Evolutionary conservation across 2,329 filamentous ascomycete species (phyloP).

Genomic region (Venturia pyrina): DNA sequence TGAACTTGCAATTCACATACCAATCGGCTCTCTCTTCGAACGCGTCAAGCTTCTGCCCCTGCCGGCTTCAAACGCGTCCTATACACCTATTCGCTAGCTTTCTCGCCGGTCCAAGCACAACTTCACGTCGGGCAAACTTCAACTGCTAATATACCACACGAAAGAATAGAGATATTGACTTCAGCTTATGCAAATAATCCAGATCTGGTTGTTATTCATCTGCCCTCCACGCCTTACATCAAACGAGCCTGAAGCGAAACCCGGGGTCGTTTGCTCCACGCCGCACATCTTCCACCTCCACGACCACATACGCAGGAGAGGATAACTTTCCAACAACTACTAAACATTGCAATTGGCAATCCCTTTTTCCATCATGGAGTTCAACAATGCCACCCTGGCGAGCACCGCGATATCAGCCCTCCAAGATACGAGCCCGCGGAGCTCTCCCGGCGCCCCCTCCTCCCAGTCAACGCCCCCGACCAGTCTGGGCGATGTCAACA

Average conservation of each 20-base stretch:
- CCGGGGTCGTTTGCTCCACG: slow-evolving; percentile 1
- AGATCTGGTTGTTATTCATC: neutral
- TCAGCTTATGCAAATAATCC: neutral
- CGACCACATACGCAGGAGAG: neutral
- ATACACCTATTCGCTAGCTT: neutral
- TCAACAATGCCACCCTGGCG: neutral
- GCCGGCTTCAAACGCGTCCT: neutral
- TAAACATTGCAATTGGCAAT: neutral
- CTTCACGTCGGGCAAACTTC: neutral
- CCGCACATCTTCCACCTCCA: neutral
- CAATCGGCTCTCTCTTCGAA: neutral
- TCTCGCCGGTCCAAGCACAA: neutral
- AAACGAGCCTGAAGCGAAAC: neutral
- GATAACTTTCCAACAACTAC: neutral
- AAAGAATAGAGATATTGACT: neutral
- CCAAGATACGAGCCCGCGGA: slow-evolving; percentile 19
- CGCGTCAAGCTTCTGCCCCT: neutral
- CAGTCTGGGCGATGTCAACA: slow-evolving; percentile 52
- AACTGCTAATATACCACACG: neutral
- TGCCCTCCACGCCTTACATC: neutral
- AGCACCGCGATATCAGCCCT: neutral
- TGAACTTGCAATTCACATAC: neutral
- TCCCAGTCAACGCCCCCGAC: slow-evolving; percentile 56
- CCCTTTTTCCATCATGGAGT: neutral
- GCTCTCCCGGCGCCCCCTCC: slow-evolving; percentile 43